These are phyloP conservation scores for Gossypium gossypioides DNA, from an alignment of 441 rosid species.

Conservation along the genomic window DNA sequence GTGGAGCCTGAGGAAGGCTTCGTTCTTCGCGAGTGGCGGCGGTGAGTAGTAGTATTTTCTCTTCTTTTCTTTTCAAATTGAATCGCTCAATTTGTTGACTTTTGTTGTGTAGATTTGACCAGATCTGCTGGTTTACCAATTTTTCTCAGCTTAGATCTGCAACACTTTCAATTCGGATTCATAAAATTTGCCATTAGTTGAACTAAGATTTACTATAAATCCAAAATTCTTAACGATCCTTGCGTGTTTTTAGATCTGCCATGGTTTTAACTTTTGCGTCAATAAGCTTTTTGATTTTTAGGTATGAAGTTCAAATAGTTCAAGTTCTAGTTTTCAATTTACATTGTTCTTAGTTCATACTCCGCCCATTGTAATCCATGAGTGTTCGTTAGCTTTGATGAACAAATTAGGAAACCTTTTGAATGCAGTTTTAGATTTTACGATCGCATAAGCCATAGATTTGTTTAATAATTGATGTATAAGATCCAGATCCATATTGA, in stretches of 20 bases:
- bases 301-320: not conserved
- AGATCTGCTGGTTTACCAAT: conserved; percentile 20
- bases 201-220: not conserved
- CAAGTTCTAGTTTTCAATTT: not conserved
- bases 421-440: not conserved
- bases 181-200: conserved; percentile 3
- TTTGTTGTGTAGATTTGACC: conserved; percentile 6
- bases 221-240: not conserved
- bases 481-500: not conserved
- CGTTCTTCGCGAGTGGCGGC: conserved; percentile 71
- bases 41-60: conserved; percentile 28
- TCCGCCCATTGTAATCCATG: not conserved
- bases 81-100: conserved; percentile 2
- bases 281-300: not conserved
- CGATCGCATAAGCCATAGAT: not conserved
- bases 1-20: conserved; percentile 54
- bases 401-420: not conserved
- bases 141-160: conserved; percentile 15
- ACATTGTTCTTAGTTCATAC: not conserved
- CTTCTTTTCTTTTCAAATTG: not conserved
- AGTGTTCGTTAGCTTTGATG: not conserved
- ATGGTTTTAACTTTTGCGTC: not conserved
- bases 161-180: not conserved
- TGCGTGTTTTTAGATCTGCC: not conserved
- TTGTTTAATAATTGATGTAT: not conserved